Percentiles rank a stretch among this genome's conserved stretches.
Evolutionary conservation across 2,329 filamentous ascomycete genomes (phyloP).

Genomic region (Colletotrichum sp.): DNA sequence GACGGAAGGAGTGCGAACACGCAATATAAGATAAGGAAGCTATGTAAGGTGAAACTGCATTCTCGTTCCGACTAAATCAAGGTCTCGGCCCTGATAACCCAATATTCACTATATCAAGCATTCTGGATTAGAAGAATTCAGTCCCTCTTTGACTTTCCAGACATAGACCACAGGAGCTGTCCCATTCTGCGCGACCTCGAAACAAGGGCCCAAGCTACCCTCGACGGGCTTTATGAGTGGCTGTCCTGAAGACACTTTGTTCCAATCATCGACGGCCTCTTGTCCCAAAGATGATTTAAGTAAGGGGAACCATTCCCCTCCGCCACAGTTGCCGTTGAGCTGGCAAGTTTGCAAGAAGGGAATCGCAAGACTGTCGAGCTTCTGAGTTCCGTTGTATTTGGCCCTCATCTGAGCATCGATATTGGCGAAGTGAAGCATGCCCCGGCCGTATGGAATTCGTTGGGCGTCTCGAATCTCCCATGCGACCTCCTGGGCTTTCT

Average conservation of each 20-base stretch:
- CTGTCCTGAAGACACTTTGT: neutral
- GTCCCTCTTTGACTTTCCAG: neutral
- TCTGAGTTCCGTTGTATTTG: neutral
- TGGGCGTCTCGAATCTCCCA: neutral
- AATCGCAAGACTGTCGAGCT: neutral
- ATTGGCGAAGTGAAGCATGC: neutral
- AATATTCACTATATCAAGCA: neutral
- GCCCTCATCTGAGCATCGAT: neutral
- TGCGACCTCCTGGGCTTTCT: neutral
- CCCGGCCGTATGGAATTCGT: neutral
- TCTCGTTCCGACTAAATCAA: neutral
- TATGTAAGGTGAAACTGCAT: neutral
- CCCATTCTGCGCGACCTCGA: neutral
- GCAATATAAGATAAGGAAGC: neutral
- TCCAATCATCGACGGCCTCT: neutral
- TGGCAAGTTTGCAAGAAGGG: neutral
- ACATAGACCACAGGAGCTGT: neutral
- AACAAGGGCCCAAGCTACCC: constrained; percentile 5
- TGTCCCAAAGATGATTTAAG: neutral
- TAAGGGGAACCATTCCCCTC: neutral
- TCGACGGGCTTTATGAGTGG: neutral
- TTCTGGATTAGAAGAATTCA: neutral
- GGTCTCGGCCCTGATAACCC: rapidly evolving
- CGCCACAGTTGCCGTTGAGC: neutral
- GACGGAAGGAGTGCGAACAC: too few species aligned